phyloP scores from a whole-genome alignment of 1,284 basidiomycete species.

The Anthracocystis setariae region DNA sequence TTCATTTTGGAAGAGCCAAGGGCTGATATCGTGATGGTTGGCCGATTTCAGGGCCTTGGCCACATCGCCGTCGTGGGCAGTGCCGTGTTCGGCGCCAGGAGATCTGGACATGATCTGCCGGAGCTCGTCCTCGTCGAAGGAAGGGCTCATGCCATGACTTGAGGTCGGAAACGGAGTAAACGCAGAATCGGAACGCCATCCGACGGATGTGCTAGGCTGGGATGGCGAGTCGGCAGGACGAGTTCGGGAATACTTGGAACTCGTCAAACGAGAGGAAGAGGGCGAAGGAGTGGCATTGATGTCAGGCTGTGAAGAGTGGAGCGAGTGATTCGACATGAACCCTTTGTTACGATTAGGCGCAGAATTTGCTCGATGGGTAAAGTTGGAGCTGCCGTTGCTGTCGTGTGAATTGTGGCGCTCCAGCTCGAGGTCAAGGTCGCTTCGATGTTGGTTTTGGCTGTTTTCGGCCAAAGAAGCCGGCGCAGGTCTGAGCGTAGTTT shows the following conservation, averaged over 20 bases:
- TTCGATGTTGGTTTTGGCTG: slow-evolving; percentile 3
- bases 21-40: slow-evolving; percentile 53
- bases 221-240: slow-evolving; percentile 25
- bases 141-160: slow-evolving; percentile 37
- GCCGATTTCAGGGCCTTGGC: slow-evolving; percentile 23
- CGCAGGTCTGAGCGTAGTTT: slow-evolving; percentile 14
- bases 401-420: slow-evolving; percentile 40
- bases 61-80: slow-evolving; percentile 19
- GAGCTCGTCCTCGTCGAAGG: slow-evolving; percentile 40
- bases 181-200: neutral
- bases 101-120: slow-evolving; percentile 42
- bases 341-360: slow-evolving; percentile 8
- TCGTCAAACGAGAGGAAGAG: slow-evolving; percentile 15
- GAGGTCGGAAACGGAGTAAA: slow-evolving; percentile 10
- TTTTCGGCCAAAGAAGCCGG: slow-evolving; percentile 21
- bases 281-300: slow-evolving; percentile 19
- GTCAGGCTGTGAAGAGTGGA: slow-evolving; percentile 33
- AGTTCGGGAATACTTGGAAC: slow-evolving; percentile 24
- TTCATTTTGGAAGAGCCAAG: slow-evolving; percentile 50
- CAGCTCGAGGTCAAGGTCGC: slow-evolving; percentile 13
- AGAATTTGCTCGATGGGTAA: slow-evolving; percentile 28
- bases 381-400: slow-evolving; percentile 40
- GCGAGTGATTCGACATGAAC: slow-evolving; percentile 16
- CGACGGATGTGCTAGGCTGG: slow-evolving; percentile 19
- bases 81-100: slow-evolving; percentile 3